phyloP scores from a whole-genome alignment of 2,329 filamentous ascomycete species.

The Colletotrichum magnum region DNA sequence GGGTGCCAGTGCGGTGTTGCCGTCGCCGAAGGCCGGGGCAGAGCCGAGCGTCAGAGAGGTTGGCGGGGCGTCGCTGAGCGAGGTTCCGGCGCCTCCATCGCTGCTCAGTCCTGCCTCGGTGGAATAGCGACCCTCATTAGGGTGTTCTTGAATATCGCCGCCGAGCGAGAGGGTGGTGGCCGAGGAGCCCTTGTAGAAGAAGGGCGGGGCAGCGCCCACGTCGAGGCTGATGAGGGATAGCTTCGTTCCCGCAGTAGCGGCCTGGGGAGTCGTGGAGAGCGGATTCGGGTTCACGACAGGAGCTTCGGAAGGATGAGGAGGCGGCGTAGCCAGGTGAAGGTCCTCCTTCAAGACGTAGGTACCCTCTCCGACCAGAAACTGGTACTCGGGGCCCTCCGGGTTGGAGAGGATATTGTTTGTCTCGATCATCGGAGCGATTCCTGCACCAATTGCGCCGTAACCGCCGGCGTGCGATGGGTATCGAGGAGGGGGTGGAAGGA shows the following conservation, averaged over 20 bases:
- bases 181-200: slow-evolving; percentile 68
- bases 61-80: slow-evolving; percentile 64
- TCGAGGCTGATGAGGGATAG: slow-evolving; percentile 83
- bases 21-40: slow-evolving; percentile 85
- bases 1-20: slow-evolving; percentile 80
- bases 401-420: slow-evolving; percentile 91
- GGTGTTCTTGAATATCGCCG: slow-evolving; percentile 72
- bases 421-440: slow-evolving; percentile 84
- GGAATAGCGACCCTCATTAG: slow-evolving; percentile 72
- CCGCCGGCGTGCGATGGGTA: slow-evolving; percentile 83
- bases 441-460: slow-evolving; percentile 78
- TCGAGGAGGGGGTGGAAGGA: slow-evolving; percentile 87
- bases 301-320: slow-evolving; percentile 94
- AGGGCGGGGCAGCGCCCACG: slow-evolving; percentile 67
- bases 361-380: slow-evolving; percentile 96
- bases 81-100: slow-evolving; percentile 68
- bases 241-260: slow-evolving; percentile 88
- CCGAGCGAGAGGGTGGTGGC: slow-evolving; percentile 63
- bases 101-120: slow-evolving; percentile 72
- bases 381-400: slow-evolving; percentile 86
- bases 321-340: slow-evolving; percentile 91
- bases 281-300: slow-evolving; percentile 91
- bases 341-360: slow-evolving; percentile 94
- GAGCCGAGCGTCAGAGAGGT: slow-evolving; percentile 57
- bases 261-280: slow-evolving; percentile 85